These are phyloP conservation scores for Eimeria acervulina DNA, from an alignment of 169 alveolate species.

Conservation along the genomic window DNA sequence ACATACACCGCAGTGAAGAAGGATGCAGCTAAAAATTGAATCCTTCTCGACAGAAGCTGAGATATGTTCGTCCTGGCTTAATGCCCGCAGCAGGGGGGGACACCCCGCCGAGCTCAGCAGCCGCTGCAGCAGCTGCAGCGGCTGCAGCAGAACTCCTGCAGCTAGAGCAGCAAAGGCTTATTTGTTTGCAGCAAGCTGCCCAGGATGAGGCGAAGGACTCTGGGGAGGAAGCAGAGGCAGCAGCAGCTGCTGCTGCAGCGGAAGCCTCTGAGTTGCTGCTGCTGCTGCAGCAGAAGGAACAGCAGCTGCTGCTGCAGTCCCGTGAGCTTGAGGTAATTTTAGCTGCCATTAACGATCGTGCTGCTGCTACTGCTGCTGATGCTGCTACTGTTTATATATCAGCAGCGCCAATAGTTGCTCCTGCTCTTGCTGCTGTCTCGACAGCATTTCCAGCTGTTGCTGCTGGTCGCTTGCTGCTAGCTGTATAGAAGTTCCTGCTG, in stretches of 20 bases:
- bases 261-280: conserved; percentile 31
- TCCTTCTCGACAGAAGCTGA: neutral
- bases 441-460: neutral
- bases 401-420: too few relatives aligned
- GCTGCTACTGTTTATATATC: too few relatives aligned
- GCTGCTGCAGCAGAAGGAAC: conserved; percentile 43
- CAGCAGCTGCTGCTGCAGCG: conserved; percentile 55
- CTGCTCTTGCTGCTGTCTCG: neutral
- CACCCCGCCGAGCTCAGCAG: conserved; percentile 11
- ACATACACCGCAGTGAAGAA: neutral
- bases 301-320: conserved; percentile 48
- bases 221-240: conserved; percentile 51
- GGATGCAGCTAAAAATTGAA: neutral
- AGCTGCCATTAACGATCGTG: neutral
- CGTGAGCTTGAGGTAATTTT: neutral
- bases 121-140: conserved; percentile 24
- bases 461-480: conserved; percentile 5
- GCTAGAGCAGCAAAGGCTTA: conserved; percentile 49
- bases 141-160: conserved; percentile 28
- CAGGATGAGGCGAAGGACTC: conserved; percentile 54
- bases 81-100: conserved; percentile 47
- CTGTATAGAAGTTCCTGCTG: conserved; percentile 7
- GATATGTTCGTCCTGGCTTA: neutral
- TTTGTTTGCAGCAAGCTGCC: conserved; percentile 44
- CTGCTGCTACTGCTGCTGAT: neutral